phyloP scores from a whole-genome alignment of 2,329 filamentous ascomycete genomes.

The Fusarium tuaranense region DNA sequence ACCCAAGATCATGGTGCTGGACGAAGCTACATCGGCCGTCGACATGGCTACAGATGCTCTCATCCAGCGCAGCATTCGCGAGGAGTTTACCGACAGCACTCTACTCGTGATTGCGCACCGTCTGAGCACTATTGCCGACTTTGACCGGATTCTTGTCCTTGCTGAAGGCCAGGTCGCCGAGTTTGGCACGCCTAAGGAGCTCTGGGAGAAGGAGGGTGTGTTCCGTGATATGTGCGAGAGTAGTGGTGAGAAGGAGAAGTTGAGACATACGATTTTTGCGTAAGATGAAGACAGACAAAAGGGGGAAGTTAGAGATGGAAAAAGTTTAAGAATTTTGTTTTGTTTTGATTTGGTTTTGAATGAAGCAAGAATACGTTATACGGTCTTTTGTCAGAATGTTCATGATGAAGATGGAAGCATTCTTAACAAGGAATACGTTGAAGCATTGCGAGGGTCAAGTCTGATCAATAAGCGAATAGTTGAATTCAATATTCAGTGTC shows the following conservation, averaged over 20 bases:
- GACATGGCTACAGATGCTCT: slow-evolving; percentile 81
- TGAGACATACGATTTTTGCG: slow-evolving; percentile 59
- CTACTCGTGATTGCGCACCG: slow-evolving; percentile 82
- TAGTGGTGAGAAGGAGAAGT: slow-evolving; percentile 68
- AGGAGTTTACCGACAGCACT: slow-evolving; percentile 77
- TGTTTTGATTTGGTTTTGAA: neutral
- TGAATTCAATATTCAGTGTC: neutral
- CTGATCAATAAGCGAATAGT: neutral
- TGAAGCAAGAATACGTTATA: neutral
- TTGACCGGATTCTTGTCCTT: slow-evolving; percentile 79
- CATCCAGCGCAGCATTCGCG: slow-evolving; percentile 79
- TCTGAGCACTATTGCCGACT: slow-evolving; percentile 81
- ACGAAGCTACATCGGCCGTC: slow-evolving; percentile 83
- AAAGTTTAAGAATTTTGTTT: neutral
- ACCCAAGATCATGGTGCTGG: slow-evolving; percentile 82
- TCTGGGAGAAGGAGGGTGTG: slow-evolving; percentile 67
- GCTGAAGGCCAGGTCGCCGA: slow-evolving; percentile 76
- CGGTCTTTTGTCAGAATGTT: neutral
- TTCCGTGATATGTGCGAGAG: slow-evolving; percentile 74
- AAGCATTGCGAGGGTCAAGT: neutral
- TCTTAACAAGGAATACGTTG: neutral
- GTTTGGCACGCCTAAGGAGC: slow-evolving; percentile 72
- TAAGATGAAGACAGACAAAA: neutral
- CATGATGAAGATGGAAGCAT: neutral
- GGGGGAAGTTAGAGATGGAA: neutral